These are phyloP conservation scores for Pisolithus thermaeus DNA, from an alignment of 1,284 basidiomycete species.

Conservation along the genomic window DNA sequence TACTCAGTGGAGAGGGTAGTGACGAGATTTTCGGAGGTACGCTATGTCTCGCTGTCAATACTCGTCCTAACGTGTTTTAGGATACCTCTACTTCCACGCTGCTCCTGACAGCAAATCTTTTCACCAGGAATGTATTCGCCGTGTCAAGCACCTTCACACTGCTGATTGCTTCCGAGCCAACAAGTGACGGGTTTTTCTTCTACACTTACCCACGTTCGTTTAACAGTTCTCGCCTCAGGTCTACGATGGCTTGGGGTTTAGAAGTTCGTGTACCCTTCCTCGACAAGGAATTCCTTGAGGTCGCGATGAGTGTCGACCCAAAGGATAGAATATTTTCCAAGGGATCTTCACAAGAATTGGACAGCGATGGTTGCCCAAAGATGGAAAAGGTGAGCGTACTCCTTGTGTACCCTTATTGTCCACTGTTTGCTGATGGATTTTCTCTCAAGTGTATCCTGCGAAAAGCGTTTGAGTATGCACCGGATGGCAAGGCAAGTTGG, in stretches of 20 bases:
- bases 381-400: slow-evolving; percentile 83
- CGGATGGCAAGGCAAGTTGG: slow-evolving; percentile 67
- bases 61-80: slow-evolving; percentile 39
- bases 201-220: slow-evolving; percentile 1
- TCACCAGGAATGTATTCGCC: slow-evolving; percentile 93
- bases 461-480: slow-evolving; percentile 92
- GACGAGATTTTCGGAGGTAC: slow-evolving; percentile 96
- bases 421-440: slow-evolving; percentile 6
- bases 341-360: slow-evolving; percentile 68
- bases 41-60: slow-evolving; percentile 7
- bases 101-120: slow-evolving; percentile 87
- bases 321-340: slow-evolving; percentile 90
- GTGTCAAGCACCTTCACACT: slow-evolving; percentile 98
- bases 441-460: slow-evolving; percentile 81
- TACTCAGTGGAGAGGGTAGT: slow-evolving; percentile 94
- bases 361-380: slow-evolving; percentile 79
- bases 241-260: slow-evolving; percentile 99
- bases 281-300: slow-evolving; percentile 94
- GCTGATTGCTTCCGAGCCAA: slow-evolving; percentile 97
- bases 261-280: slow-evolving; percentile 99
- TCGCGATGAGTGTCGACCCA: slow-evolving; percentile 88
- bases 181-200: slow-evolving; percentile 55
- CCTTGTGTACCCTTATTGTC: neutral
- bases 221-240: slow-evolving; percentile 40
- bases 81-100: slow-evolving; percentile 99